Evolutionary conservation across 495 filamentous ascomycete genomes (phyloP).

Genomic region (Penicillium diatomitis): DNA sequence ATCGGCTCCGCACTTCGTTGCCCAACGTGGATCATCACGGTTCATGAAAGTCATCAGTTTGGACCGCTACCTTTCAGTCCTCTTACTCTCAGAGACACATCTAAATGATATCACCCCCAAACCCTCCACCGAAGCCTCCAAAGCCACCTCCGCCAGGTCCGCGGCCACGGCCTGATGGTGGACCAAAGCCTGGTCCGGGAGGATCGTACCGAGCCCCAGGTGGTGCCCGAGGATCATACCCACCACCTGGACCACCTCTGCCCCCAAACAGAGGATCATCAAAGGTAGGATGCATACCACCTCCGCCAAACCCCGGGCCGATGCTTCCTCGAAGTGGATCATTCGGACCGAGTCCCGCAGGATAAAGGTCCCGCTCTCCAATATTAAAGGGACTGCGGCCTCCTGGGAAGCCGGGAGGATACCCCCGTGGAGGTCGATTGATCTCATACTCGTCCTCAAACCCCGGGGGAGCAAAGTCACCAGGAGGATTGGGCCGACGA

Average conservation of each 20-base stretch:
- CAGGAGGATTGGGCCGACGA: constrained; percentile 56
- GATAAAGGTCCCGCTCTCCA: constrained; percentile 81
- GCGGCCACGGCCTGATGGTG: constrained; percentile 37
- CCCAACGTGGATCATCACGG: too few species aligned
- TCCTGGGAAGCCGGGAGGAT: constrained; percentile 29
- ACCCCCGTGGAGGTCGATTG: constrained; percentile 52
- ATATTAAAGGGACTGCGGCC: constrained; percentile 53
- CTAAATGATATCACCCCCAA: constrained; percentile 63
- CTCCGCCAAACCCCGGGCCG: constrained; percentile 45
- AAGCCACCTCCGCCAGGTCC: constrained; percentile 30
- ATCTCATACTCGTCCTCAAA: constrained; percentile 95
- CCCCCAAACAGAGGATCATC: constrained; percentile 86
- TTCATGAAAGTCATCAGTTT: too few species aligned
- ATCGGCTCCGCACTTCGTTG: too few species aligned
- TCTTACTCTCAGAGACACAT: neutral
- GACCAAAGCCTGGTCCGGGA: constrained; percentile 56
- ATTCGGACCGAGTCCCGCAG: constrained; percentile 73
- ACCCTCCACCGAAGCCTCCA: constrained; percentile 49
- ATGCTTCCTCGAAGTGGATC: constrained; percentile 67
- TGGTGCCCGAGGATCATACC: constrained; percentile 37
- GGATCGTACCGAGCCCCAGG: constrained; percentile 71
- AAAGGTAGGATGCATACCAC: constrained; percentile 93
- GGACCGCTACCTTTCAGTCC: too few species aligned
- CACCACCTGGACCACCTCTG: constrained; percentile 32
- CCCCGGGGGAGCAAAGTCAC: constrained; percentile 76